Conservation (phyloP, 2,329 filamentous ascomycete genomes). For the Calonectria naviculata region DNA sequence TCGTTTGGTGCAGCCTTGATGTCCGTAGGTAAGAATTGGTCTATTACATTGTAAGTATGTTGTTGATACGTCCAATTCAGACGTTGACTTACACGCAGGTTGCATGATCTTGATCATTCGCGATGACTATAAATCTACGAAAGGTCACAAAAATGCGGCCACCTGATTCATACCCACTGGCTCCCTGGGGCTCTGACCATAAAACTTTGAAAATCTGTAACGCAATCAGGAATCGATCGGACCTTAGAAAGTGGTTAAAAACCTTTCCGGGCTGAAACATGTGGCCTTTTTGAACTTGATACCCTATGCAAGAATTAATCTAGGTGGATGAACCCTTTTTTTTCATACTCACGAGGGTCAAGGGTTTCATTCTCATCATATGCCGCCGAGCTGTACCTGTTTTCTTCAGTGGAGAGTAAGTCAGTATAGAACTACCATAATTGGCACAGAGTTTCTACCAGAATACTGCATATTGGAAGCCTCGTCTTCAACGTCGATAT, state of each 20-base stretch:
- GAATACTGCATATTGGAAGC: too few relatives aligned
- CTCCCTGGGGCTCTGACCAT: conserved; percentile 65
- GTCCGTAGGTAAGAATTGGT: conserved; percentile 66
- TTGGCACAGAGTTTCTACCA: too few relatives aligned
- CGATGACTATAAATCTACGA: conserved; percentile 66
- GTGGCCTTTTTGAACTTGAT: conserved; percentile 49
- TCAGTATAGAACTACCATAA: too few relatives aligned
- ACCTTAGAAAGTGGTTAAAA: too few relatives aligned
- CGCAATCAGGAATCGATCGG: not conserved
- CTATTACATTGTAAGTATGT: conserved; percentile 45
- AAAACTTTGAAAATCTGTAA: conserved; percentile 64
- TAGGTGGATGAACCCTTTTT: too few relatives aligned
- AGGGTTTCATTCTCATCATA: conserved; percentile 38
- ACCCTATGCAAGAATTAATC: conserved; percentile 46
- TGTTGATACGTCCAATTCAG: not conserved
- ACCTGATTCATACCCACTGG: conserved; percentile 45
- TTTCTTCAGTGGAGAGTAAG: too few relatives aligned
- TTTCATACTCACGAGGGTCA: conserved; percentile 48
- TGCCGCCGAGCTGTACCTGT: conserved; percentile 25
- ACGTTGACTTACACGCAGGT: conserved; percentile 62
- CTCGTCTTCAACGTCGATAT: too few relatives aligned
- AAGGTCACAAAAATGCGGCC: conserved; percentile 60
- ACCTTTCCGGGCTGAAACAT: conserved; percentile 55
- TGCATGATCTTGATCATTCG: conserved; percentile 62
- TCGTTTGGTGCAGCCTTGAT: conserved; percentile 62